A percentile compares a stretch with the other conserved stretches of the same genome.
Conservation (phyloP, 2,329 filamentous ascomycete genomes). For the Delphinella strobiligena region DNA sequence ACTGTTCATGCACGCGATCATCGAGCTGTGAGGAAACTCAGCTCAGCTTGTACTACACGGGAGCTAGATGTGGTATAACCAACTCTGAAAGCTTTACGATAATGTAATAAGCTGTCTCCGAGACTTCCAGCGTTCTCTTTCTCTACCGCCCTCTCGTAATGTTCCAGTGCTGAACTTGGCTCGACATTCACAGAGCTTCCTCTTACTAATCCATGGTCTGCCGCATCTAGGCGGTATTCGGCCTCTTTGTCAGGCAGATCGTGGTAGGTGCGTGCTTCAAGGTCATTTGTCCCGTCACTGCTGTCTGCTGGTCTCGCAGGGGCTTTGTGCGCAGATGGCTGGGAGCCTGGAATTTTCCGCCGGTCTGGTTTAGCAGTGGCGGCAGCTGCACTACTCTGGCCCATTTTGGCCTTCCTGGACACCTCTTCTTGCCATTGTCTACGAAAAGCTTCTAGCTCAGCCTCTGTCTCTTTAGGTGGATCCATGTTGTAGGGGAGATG, state of each 20-base stretch:
- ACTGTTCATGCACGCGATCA: slow-evolving; percentile 67
- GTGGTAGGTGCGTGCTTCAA: slow-evolving; percentile 29
- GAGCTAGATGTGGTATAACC: slow-evolving; percentile 14
- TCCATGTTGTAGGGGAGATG: no score
- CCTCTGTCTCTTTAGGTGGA: slow-evolving; percentile 24
- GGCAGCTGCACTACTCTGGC: background rate
- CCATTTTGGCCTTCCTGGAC: slow-evolving; percentile 33
- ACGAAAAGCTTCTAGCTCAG: slow-evolving; percentile 77
- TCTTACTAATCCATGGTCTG: slow-evolving; percentile 27
- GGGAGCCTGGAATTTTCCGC: background rate
- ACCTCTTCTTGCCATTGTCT: slow-evolving; percentile 80
- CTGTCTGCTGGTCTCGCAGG: slow-evolving; percentile 3
- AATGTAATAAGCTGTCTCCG: slow-evolving; percentile 77
- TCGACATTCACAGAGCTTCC: slow-evolving; percentile 27
- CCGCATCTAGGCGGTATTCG: slow-evolving; percentile 26
- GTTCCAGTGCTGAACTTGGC: slow-evolving; percentile 70
- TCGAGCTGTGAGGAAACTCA: slow-evolving; percentile 51
- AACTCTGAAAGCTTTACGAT: slow-evolving; percentile 82
- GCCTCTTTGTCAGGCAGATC: slow-evolving; percentile 35
- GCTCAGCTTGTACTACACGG: background rate
- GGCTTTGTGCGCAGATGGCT: slow-evolving; percentile 2
- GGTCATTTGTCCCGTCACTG: slow-evolving; percentile 21
- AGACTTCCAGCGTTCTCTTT: slow-evolving; percentile 75
- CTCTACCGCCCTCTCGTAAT: slow-evolving; percentile 85
- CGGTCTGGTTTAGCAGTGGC: background rate